Base-by-base conservation (phyloP, 1,284 basidiomycete species). In the Mrakiaceae sp. region DNA sequence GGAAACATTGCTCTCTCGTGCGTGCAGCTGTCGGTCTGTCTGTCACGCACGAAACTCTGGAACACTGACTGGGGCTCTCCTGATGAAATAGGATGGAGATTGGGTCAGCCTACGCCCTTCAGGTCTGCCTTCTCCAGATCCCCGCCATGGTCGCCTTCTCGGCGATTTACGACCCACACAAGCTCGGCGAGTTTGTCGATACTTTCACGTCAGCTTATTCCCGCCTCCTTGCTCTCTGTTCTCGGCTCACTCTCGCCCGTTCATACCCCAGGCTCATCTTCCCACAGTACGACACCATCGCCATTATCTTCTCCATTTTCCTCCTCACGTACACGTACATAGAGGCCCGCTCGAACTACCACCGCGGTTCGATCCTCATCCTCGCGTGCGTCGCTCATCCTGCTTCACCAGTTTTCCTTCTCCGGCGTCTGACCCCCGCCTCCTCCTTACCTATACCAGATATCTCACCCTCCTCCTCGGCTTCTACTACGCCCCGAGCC, bases 71-170 rank as follows among this genome's bases (percentile, higher is more conserved):
- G 14, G 46, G 53, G 48, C 42, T 56, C 54, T 40, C 6, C 14
- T n/a, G 40, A 49, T 66, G 14, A n/a, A 11, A 44, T 68, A 96
- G 92, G 77, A 96, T 99, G 92, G 96, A 99, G 78, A 99, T 99
- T 70, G 96, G 96, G 12, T 98, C 94, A 0, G 96, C 96, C 1
- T 99, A 98, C 75, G 96, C 95, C 4, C 81, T 98, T 5, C 96
- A 99, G 78, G 96, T 98, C 16, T 98, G 96, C 75, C 80, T 98
- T 64, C 83, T 99, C 39, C 96, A 99, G 77, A 94, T 98, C 57
- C 96, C 96, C 1, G 92, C 93, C 3, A 98, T 98, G 94, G 93
- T 99, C 11, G 93, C 90, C 0, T 98, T 98, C 76, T 94, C 90
- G 52, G 94, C 93, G 1, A 90, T 90, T 83, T 96, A 95, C 75